Evolutionary conservation across 2,329 filamentous ascomycete species (phyloP).

Genomic region (Curvularia sp.): DNA sequence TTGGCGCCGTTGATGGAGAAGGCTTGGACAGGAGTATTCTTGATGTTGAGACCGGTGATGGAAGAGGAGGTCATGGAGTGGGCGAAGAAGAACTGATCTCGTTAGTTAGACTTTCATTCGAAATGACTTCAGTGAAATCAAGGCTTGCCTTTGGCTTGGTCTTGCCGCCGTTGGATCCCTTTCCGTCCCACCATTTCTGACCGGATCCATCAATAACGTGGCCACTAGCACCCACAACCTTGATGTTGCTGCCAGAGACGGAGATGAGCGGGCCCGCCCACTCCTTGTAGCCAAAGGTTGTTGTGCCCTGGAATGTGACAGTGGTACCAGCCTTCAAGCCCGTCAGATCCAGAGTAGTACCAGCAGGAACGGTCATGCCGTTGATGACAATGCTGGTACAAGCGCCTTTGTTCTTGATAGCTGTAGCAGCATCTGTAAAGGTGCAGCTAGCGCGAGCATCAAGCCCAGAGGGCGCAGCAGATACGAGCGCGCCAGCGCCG

Average conservation of each 20-base stretch:
- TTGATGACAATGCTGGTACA: slow-evolving; percentile 64
- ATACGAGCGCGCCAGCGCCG: slow-evolving; percentile 40
- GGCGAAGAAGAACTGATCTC: slow-evolving; percentile 65
- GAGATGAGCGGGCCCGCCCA: slow-evolving; percentile 70
- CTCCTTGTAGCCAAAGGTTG: slow-evolving; percentile 71
- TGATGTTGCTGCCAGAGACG: slow-evolving; percentile 65
- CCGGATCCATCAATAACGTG: slow-evolving; percentile 65
- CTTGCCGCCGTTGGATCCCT: slow-evolving; percentile 58
- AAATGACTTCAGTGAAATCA: not conserved
- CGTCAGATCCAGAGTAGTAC: slow-evolving; percentile 65
- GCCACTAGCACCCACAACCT: slow-evolving; percentile 64
- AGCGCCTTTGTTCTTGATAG: slow-evolving; percentile 57
- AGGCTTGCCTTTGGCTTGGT: slow-evolving; percentile 43
- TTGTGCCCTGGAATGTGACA: slow-evolving; percentile 69
- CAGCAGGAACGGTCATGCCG: slow-evolving; percentile 63
- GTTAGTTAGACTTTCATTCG: not conserved
- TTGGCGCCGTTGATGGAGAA: slow-evolving; percentile 57
- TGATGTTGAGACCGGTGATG: slow-evolving; percentile 60
- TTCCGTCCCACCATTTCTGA: slow-evolving; percentile 59
- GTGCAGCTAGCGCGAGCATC: slow-evolving; percentile 57
- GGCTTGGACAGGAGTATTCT: slow-evolving; percentile 63
- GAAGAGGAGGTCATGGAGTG: slow-evolving; percentile 60
- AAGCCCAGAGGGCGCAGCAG: slow-evolving; percentile 41
- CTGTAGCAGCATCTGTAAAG: slow-evolving; percentile 60
- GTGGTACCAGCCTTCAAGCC: slow-evolving; percentile 59